These are phyloP conservation scores for Cadophora malorum DNA, from an alignment of 2,329 filamentous ascomycete genomes.

Conservation along the genomic window DNA sequence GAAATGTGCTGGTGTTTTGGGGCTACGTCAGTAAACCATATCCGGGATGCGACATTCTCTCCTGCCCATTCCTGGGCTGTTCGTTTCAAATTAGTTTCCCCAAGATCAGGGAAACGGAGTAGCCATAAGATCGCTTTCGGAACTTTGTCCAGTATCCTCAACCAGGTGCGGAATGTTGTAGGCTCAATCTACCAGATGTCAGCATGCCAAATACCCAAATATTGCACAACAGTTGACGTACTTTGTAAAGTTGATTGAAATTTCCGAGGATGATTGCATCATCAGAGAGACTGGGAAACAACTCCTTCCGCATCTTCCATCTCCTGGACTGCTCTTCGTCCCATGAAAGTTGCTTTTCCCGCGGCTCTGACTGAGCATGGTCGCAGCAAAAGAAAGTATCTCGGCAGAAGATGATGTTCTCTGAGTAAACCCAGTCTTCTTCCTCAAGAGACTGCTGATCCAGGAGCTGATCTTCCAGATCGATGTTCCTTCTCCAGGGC, in stretches of 20 bases:
- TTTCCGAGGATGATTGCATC: constrained; percentile 92
- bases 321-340: constrained; percentile 79
- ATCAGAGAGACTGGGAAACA: constrained; percentile 84
- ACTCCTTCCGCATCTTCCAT: constrained; percentile 91
- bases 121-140: constrained; percentile 94
- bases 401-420: constrained; percentile 93
- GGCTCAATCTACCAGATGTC: constrained; percentile 81
- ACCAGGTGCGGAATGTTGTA: constrained; percentile 93
- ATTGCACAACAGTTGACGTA: constrained; percentile 50
- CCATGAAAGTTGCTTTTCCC: constrained; percentile 75
- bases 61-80: constrained; percentile 87
- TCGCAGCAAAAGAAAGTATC: constrained; percentile 99
- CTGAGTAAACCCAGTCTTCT: constrained; percentile 91
- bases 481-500: constrained; percentile 77
- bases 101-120: constrained; percentile 92
- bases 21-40: constrained; percentile 95
- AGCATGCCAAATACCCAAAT: background rate
- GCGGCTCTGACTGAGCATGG: constrained; percentile 86
- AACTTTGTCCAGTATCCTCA: constrained; percentile 84
- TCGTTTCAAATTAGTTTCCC: constrained; percentile 81
- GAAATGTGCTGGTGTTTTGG: constrained; percentile 95
- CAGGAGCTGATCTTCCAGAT: constrained; percentile 71
- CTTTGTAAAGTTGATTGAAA: constrained; percentile 99
- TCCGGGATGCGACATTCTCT: constrained; percentile 80
- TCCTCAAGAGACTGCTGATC: constrained; percentile 66